Conservation (phyloP, 331 rosid genomes). For the Quercus phellos region DNA sequence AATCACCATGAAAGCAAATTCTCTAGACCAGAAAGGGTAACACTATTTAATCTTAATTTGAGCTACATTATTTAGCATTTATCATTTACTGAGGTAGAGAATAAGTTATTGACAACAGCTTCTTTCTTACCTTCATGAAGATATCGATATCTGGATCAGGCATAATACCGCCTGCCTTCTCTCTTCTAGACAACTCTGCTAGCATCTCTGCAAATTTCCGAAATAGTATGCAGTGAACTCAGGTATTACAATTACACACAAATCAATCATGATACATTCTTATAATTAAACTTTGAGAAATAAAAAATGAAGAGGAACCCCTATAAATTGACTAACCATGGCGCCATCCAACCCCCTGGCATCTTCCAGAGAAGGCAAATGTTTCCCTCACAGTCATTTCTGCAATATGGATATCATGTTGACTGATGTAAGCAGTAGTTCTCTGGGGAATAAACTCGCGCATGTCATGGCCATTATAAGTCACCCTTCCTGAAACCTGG, state of each 20-base stretch:
- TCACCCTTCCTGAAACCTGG: constrained; percentile 26
- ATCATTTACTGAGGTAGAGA: background rate
- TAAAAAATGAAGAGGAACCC: background rate
- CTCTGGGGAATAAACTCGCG: constrained; percentile 39
- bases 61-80: background rate
- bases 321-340: constrained; percentile 11
- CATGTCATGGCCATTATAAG: constrained; percentile 37
- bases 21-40: no score
- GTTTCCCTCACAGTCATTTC: constrained; percentile 49
- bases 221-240: background rate
- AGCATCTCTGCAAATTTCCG: constrained; percentile 4
- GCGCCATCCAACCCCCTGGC: constrained; percentile 37
- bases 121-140: constrained; percentile 29
- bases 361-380: constrained; percentile 36
- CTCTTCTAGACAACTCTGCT: constrained; percentile 27
- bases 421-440: constrained; percentile 42
- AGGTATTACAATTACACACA: background rate
- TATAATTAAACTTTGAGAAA: background rate
- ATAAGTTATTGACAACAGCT: background rate
- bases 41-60: no score
- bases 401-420: constrained; percentile 38
- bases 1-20: background rate
- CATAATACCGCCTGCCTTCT: constrained; percentile 23
- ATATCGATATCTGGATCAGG: constrained; percentile 43
- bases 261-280: background rate